phyloP scores from a whole-genome alignment of 2,329 filamentous ascomycete genomes.

The Coniosporium tulheliwenetii region DNA sequence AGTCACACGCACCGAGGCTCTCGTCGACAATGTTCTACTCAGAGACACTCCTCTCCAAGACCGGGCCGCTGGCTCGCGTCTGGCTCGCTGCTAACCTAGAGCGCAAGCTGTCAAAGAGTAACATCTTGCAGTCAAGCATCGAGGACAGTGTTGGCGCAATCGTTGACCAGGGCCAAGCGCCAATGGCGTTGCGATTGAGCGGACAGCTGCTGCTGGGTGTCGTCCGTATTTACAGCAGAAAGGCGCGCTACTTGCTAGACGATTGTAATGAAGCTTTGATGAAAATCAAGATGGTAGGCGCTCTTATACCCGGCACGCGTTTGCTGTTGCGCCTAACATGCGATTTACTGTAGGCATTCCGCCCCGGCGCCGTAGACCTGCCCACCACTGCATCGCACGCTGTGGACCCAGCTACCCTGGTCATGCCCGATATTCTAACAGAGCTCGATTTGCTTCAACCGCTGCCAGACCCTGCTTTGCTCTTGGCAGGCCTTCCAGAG shows the following conservation, averaged over 20 bases:
- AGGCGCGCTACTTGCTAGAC: slow-evolving; percentile 88
- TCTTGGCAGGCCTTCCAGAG: slow-evolving; percentile 55
- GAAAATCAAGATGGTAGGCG: slow-evolving; percentile 91
- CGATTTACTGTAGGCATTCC: slow-evolving; percentile 55
- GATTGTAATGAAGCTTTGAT: slow-evolving; percentile 95
- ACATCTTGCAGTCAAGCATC: slow-evolving; percentile 88
- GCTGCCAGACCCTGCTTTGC: slow-evolving; percentile 70
- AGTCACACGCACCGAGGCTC: too few relatives aligned
- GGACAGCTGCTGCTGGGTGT: slow-evolving; percentile 90
- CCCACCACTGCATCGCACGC: slow-evolving; percentile 62
- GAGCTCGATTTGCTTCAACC: slow-evolving; percentile 72
- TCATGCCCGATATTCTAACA: slow-evolving; percentile 83
- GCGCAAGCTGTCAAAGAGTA: slow-evolving; percentile 94
- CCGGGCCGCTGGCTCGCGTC: slow-evolving; percentile 88
- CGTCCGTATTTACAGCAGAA: slow-evolving; percentile 92
- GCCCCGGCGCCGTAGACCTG: slow-evolving; percentile 89
- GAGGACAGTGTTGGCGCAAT: slow-evolving; percentile 91
- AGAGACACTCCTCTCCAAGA: slow-evolving; percentile 88
- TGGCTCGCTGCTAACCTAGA: slow-evolving; percentile 97
- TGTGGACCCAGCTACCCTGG: slow-evolving; percentile 71
- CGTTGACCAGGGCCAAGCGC: slow-evolving; percentile 81
- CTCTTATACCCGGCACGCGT: neutral
- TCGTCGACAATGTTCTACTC: slow-evolving; percentile 74
- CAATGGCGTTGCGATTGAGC: slow-evolving; percentile 85
- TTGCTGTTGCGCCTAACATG: slow-evolving; percentile 1